Evolutionary conservation across 768 basidiomycete species (phyloP).

Genomic region (Sporobolomyces pararoseus): DNA sequence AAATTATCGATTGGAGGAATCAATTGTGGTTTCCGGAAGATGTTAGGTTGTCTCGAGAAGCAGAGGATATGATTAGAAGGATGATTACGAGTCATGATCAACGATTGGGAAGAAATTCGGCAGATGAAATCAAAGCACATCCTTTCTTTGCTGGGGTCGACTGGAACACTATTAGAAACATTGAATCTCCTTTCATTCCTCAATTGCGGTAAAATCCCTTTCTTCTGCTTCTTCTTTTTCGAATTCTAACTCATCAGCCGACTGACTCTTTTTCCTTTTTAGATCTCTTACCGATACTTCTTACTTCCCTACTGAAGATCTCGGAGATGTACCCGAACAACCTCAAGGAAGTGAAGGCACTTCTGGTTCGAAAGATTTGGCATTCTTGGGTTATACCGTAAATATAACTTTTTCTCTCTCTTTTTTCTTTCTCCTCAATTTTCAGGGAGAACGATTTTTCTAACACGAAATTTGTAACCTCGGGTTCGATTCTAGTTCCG

Average conservation of each 20-base stretch:
- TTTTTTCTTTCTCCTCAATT: not conserved
- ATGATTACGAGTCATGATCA: slow-evolving; percentile 79
- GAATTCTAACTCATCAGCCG: not conserved
- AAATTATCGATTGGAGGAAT: slow-evolving; percentile 90
- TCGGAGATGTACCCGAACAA: slow-evolving; percentile 53
- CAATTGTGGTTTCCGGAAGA: slow-evolving; percentile 89
- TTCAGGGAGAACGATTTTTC: not conserved
- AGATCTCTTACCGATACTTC: slow-evolving; percentile 50
- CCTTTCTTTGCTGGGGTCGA: slow-evolving; percentile 92
- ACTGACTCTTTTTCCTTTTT: not conserved
- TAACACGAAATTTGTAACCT: too few relatives aligned
- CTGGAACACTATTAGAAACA: slow-evolving; percentile 78
- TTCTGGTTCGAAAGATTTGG: slow-evolving; percentile 48
- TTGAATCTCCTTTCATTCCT: slow-evolving; percentile 95
- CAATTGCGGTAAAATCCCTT: slow-evolving; percentile 55
- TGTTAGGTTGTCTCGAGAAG: slow-evolving; percentile 83
- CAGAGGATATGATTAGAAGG: slow-evolving; percentile 82
- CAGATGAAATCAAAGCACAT: slow-evolving; percentile 85
- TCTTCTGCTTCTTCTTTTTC: not conserved
- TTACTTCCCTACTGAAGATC: slow-evolving; percentile 55
- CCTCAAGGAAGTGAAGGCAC: slow-evolving; percentile 42
- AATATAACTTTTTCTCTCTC: not conserved
- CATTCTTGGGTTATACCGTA: slow-evolving; percentile 51
- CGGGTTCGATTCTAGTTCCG: slow-evolving; percentile 44
- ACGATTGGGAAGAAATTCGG: slow-evolving; percentile 56